These are phyloP conservation scores for Suillus sp. DNA, from an alignment of 768 basidiomycete species.

Conservation along the genomic window DNA sequence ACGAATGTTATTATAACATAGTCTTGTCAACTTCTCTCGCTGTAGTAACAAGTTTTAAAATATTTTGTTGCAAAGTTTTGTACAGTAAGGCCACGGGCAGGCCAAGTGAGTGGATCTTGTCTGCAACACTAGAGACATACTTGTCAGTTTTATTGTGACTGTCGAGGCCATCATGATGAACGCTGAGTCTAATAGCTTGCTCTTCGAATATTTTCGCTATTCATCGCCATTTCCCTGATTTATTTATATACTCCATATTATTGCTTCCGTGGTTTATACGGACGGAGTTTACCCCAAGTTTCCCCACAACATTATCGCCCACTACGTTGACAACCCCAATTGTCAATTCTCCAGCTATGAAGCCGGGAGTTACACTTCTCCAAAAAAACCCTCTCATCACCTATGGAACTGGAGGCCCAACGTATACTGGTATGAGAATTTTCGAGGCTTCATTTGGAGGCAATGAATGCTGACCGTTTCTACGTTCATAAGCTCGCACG, in stretches of 20 bases:
- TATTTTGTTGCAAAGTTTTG: neutral
- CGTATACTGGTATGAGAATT: neutral
- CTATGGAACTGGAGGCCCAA: neutral
- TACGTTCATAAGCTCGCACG: slow-evolving; percentile 2
- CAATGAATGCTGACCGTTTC: neutral
- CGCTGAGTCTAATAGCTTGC: no score
- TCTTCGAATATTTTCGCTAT: neutral
- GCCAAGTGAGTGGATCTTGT: neutral
- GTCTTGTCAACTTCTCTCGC: neutral
- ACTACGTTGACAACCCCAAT: neutral
- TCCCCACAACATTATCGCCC: neutral
- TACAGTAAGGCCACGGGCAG: neutral
- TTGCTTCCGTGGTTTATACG: slow-evolving; percentile 1
- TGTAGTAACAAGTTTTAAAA: neutral
- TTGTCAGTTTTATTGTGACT: no score
- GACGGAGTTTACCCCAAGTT: neutral
- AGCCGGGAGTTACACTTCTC: neutral
- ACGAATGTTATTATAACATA: slow-evolving; percentile 63
- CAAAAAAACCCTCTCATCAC: neutral
- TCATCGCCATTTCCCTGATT: neutral
- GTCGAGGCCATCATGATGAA: no score
- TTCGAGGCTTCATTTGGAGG: neutral
- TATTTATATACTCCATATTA: neutral
- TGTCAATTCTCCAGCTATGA: neutral
- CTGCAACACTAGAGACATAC: neutral